Evolutionary conservation across 805 yeast species (phyloP).

Genomic region (Zygosaccharomyces kombuchaensis): DNA sequence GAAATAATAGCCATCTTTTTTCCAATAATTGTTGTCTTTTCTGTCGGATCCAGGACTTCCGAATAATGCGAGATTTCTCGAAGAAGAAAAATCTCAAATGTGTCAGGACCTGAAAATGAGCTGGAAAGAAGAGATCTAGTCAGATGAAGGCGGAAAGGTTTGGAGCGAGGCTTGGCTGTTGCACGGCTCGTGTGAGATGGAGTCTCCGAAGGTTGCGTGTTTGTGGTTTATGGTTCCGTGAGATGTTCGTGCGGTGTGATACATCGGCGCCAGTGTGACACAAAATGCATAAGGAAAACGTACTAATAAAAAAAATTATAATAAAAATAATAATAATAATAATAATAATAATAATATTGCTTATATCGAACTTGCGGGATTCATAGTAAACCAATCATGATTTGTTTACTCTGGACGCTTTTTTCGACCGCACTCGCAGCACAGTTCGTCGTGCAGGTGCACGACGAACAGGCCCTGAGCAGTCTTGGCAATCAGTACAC

Average conservation of each 20-base stretch:
- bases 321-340: background rate
- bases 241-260: background rate
- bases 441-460: constrained; percentile 29
- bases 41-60: background rate
- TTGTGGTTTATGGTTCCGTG: background rate
- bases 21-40: background rate
- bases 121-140: background rate
- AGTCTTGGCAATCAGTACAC: constrained; percentile 15
- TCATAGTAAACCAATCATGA: background rate
- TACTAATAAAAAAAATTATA: background rate
- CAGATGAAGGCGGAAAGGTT: background rate
- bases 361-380: background rate
- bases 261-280: constrained; percentile 1
- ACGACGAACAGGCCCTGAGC: constrained; percentile 17
- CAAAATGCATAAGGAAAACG: background rate
- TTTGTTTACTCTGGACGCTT: background rate
- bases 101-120: background rate
- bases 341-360: background rate
- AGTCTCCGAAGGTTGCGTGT: background rate
- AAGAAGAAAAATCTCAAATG: background rate
- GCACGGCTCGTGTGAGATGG: background rate
- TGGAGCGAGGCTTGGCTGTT: background rate
- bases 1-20: background rate
- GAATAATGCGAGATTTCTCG: background rate
- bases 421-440: constrained; percentile 5